Conservation (phyloP, 805 yeast genomes). For the Groenewaldozyma salmanticensis region DNA sequence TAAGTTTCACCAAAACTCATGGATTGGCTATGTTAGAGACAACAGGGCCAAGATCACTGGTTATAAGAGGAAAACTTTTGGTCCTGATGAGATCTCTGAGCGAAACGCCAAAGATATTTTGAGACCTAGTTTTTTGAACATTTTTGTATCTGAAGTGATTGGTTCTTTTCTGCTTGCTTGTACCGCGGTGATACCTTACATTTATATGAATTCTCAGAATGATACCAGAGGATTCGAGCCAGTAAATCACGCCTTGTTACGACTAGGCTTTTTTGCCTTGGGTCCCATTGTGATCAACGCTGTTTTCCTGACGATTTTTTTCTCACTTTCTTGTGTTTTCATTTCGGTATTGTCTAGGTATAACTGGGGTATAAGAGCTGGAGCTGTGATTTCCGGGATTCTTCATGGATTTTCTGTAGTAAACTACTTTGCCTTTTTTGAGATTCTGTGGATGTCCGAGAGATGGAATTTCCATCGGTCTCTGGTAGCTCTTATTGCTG, state of each 20-base stretch:
- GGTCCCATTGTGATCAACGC: conserved; percentile 19
- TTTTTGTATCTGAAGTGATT: conserved; percentile 58
- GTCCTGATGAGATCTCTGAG: conserved; percentile 25
- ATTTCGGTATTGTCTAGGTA: conserved; percentile 13
- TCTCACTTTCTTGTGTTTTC: conserved; percentile 30
- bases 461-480: conserved; percentile 55
- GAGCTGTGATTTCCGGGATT: conserved; percentile 44
- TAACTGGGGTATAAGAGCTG: conserved; percentile 25
- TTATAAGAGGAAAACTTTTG: conserved; percentile 48
- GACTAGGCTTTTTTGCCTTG: conserved; percentile 36
- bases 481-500: conserved; percentile 49
- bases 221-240: conserved; percentile 41
- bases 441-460: conserved; percentile 57
- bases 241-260: conserved; percentile 40
- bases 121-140: conserved; percentile 61
- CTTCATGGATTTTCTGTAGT: conserved; percentile 48
- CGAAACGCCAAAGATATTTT: conserved; percentile 37
- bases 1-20: conserved; percentile 45
- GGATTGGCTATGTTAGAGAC: conserved; percentile 56
- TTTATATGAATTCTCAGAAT: conserved; percentile 64
- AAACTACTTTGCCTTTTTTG: conserved; percentile 46
- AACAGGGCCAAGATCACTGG: conserved; percentile 79
- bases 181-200: conserved; percentile 51
- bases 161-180: conserved; percentile 50
- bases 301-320: conserved; percentile 24